These are phyloP conservation scores for Penicillium sp. DNA, from an alignment of 2,329 filamentous ascomycete genomes.

Conservation along the genomic window DNA sequence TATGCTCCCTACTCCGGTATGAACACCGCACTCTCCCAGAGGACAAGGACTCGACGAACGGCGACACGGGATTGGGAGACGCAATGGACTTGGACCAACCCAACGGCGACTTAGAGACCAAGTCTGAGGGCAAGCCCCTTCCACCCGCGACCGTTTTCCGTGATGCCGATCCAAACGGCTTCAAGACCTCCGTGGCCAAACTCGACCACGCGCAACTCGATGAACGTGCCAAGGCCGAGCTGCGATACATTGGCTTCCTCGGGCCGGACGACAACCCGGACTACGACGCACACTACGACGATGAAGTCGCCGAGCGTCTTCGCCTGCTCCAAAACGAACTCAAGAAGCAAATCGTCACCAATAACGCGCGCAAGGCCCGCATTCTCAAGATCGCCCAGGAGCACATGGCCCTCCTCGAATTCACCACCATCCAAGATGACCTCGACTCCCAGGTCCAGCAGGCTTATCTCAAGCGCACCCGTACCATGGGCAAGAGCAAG, in stretches of 20 bases:
- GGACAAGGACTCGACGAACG: conserved; percentile 54
- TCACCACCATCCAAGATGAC: conserved; percentile 93
- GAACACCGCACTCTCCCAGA: conserved; percentile 52
- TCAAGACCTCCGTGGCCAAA: conserved; percentile 73
- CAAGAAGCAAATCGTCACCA: conserved; percentile 75
- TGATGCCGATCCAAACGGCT: conserved; percentile 68
- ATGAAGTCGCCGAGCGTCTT: conserved; percentile 85
- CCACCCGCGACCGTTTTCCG: conserved; percentile 74
- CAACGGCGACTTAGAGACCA: conserved; percentile 41
- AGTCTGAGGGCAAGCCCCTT: conserved; percentile 38
- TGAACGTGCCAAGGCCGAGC: conserved; percentile 82
- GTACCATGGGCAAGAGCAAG: conserved; percentile 89
- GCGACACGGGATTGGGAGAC: conserved; percentile 42
- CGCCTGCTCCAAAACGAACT: conserved; percentile 78
- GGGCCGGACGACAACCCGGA: conserved; percentile 65
- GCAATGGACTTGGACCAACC: conserved; percentile 47
- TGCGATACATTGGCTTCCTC: conserved; percentile 84
- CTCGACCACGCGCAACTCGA: conserved; percentile 83
- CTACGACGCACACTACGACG: conserved; percentile 85
- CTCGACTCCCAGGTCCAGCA: conserved; percentile 91
- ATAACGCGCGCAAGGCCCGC: conserved; percentile 83
- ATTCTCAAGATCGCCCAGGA: conserved; percentile 84
- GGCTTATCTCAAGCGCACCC: conserved; percentile 90
- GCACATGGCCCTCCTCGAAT: conserved; percentile 93
- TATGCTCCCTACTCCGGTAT: conserved; percentile 75